Evolutionary conservation across 352 stramenopile genomes (phyloP).

Genomic region (Blastocystis hominis): DNA sequence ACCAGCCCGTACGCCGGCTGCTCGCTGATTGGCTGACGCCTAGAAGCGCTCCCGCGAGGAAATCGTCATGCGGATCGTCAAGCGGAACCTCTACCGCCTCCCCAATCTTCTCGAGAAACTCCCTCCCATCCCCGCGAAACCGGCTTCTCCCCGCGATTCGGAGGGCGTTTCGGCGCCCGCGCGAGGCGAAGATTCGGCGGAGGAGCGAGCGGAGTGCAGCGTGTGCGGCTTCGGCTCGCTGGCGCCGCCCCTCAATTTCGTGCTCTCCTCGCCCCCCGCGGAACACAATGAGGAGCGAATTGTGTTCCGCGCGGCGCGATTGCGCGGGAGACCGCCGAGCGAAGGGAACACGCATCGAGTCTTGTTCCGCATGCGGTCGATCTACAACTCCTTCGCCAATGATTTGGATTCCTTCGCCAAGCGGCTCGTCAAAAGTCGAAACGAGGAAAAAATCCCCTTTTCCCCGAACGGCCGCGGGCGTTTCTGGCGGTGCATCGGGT

Average conservation of each 20-base stretch:
- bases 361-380: neutral
- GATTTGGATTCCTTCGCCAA: neutral
- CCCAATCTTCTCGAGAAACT: neutral
- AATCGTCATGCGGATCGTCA: neutral
- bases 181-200: neutral
- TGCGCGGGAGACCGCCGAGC: too few species aligned
- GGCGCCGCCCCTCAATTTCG: neutral
- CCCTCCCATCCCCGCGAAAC: neutral
- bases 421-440: neutral
- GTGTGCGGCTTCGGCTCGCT: neutral
- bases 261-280: neutral
- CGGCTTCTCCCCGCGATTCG: neutral
- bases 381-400: neutral
- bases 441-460: neutral
- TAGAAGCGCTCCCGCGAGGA: neutral
- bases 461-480: neutral
- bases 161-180: neutral
- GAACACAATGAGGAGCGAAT: neutral
- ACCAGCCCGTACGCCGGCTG: neutral
- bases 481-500: constrained; percentile 43
- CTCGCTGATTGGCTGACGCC: neutral
- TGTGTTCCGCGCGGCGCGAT: neutral
- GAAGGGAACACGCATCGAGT: neutral
- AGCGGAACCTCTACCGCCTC: constrained; percentile 29
- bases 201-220: neutral